Base-by-base conservation (phyloP, 306 rosid genomes). In the Cucurbita argyrosperma region DNA sequence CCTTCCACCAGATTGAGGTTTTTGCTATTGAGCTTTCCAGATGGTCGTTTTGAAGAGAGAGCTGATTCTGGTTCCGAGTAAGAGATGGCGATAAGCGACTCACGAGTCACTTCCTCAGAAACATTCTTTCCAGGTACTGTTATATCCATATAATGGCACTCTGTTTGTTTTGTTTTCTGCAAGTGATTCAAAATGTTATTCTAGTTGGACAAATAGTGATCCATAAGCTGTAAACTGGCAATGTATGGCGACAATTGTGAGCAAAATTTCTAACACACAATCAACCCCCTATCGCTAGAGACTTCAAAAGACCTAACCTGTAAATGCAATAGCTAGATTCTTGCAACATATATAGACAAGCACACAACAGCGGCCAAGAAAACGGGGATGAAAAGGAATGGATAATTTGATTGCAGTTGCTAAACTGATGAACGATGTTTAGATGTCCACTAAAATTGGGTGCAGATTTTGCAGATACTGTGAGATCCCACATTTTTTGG, bases 41-140 rank as follows among this genome's bases (percentile, higher is more conserved):
- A 23, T 12, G 76, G 52, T 65, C 23, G 68, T 19, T 74, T 71
- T 54, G 88, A 71, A 75, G 74, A 38, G 68, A 76, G 51, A 64
- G 12, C 76, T 56, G 78, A 71, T 42, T 85, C 87, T 77, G 89
- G 87, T 71, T 74, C 76, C 19, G 59, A 35, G 78, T 83, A 79
- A 45, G 89, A 81, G 51, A 85, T 83, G 77, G 83, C 72, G 42
- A 85, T 85, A 18, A 85, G 87, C 45, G 85, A 85, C 82, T 85
- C 89, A 65, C 89, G 82, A 67, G 89, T 79, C 85, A 77, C 82
- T 79, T 85, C 89, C 49, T 85, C 80, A 38, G 80, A 38, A 67
- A 66, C 79, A 75, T 79, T 83, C 59, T 78, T 71, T 42, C 77
- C 80, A 53, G 66, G 76, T 74, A 39, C 76, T 40, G 75, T 71